A percentile compares a stretch with the other conserved stretches of the same genome.
Conservation (phyloP, 192 early-diverging fungal genomes). For the Umbelopsis ramanniana region DNA sequence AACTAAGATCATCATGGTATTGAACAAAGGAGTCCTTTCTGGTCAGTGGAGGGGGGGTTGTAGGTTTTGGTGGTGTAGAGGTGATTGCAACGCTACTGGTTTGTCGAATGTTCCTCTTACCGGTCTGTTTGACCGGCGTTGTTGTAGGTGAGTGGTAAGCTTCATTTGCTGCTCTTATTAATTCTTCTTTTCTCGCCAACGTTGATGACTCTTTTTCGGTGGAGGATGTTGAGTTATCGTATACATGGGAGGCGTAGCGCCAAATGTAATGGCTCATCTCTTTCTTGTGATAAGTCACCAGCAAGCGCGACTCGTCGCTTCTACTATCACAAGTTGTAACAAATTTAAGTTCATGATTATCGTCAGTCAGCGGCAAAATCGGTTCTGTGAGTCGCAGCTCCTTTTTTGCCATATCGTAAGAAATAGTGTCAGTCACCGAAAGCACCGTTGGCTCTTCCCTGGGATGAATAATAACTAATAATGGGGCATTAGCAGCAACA, state of each 20-base stretch:
- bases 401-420: background rate
- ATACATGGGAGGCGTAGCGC: conserved; percentile 4
- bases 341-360: conserved; percentile 1
- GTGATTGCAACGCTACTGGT: background rate
- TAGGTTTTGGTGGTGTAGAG: conserved; percentile 9
- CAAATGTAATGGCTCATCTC: conserved; percentile 18
- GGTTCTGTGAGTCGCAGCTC: conserved; percentile 1
- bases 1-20: conserved; percentile 18
- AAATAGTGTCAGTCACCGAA: background rate
- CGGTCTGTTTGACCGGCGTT: conserved; percentile 3
- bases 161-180: conserved; percentile 7
- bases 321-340: background rate
- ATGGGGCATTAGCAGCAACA: background rate
- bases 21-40: conserved; percentile 17
- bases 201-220: background rate
- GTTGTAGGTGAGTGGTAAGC: conserved; percentile 9
- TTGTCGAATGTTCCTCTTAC: conserved; percentile 1
- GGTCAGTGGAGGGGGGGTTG: conserved; percentile 10
- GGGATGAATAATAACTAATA: conserved; percentile 1
- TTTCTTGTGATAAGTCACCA: conserved; percentile 14
- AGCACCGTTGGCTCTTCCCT: conserved; percentile 11
- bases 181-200: background rate
- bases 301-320: background rate
- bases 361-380: background rate
- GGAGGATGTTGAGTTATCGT: conserved; percentile 1